phyloP scores from a whole-genome alignment of 768 basidiomycete species.

The Leccinum subgranulosum region DNA sequence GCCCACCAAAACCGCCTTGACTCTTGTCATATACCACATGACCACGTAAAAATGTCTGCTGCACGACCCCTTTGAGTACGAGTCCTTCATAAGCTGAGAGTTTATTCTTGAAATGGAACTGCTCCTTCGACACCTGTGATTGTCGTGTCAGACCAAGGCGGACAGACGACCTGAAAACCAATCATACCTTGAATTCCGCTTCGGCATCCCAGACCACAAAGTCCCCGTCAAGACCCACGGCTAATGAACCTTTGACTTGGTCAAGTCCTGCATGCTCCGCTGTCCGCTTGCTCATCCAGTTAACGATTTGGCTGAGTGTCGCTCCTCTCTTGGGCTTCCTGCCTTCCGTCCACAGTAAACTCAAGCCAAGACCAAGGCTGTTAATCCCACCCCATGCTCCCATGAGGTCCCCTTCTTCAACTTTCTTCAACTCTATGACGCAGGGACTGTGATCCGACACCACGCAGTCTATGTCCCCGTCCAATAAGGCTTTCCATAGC shows the following conservation, averaged over 20 bases:
- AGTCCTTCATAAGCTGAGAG: slow-evolving; percentile 85
- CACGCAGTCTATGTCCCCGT: slow-evolving; percentile 85
- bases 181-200: slow-evolving; percentile 38
- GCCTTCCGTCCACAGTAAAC: slow-evolving; percentile 86
- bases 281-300: slow-evolving; percentile 74
- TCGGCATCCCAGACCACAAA: slow-evolving; percentile 80
- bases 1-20: slow-evolving; percentile 34
- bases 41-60: slow-evolving; percentile 80
- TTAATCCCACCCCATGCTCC: slow-evolving; percentile 94
- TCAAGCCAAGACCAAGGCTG: slow-evolving; percentile 85
- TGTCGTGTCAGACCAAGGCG: slow-evolving; percentile 4
- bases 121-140: slow-evolving; percentile 65
- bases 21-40: slow-evolving; percentile 54
- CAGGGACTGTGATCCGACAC: slow-evolving; percentile 98
- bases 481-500: slow-evolving; percentile 79
- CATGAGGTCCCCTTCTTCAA: slow-evolving; percentile 80
- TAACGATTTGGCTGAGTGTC: slow-evolving; percentile 55
- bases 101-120: slow-evolving; percentile 90
- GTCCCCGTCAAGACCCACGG: slow-evolving; percentile 80
- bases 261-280: slow-evolving; percentile 79
- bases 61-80: slow-evolving; percentile 65
- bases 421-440: slow-evolving; percentile 72
- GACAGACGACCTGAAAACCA: neutral
- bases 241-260: slow-evolving; percentile 66
- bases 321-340: slow-evolving; percentile 48